A percentile compares a stretch with the other conserved stretches of the same genome.
Conservation (phyloP, 148 eudicot species). For the Vaccinium macrocarpon region DNA sequence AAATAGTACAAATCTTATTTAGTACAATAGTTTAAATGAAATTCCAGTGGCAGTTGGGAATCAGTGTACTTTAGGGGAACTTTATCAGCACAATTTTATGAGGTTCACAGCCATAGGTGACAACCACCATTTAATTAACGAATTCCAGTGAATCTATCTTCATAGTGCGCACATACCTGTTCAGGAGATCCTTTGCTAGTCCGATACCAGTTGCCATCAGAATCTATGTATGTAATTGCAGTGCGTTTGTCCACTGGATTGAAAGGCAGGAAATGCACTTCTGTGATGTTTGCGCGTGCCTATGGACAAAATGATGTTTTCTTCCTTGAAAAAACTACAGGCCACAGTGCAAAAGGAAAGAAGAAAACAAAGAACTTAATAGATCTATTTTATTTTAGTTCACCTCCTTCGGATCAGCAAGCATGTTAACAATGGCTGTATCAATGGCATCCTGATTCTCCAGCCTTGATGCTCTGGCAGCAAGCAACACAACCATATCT, state of each 20-base stretch:
- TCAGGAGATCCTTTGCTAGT: constrained; percentile 75
- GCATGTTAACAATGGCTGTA: constrained; percentile 67
- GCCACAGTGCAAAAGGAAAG: background rate
- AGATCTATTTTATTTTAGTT: constrained; percentile 7
- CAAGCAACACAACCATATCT: constrained; percentile 59
- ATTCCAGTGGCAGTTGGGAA: background rate
- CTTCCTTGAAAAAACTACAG: background rate
- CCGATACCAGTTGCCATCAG: constrained; percentile 65
- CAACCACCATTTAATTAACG: background rate
- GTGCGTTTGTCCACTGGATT: constrained; percentile 71
- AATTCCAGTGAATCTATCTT: background rate
- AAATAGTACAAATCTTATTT: too few relatives aligned
- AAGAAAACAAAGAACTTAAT: background rate
- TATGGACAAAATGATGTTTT: constrained; percentile 18
- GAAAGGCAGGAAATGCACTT: constrained; percentile 67
- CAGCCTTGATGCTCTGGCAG: constrained; percentile 77
- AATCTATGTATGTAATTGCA: constrained; percentile 62
- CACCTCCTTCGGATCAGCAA: constrained; percentile 77
- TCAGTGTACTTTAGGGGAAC: background rate
- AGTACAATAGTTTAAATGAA: background rate
- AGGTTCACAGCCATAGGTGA: background rate
- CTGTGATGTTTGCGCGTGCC: constrained; percentile 69
- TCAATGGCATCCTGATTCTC: constrained; percentile 90
- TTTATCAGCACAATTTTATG: background rate
- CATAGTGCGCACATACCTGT: constrained; percentile 32